Conservation (phyloP, 2,329 filamentous ascomycete species). For the Aspergillus costaricaensis region DNA sequence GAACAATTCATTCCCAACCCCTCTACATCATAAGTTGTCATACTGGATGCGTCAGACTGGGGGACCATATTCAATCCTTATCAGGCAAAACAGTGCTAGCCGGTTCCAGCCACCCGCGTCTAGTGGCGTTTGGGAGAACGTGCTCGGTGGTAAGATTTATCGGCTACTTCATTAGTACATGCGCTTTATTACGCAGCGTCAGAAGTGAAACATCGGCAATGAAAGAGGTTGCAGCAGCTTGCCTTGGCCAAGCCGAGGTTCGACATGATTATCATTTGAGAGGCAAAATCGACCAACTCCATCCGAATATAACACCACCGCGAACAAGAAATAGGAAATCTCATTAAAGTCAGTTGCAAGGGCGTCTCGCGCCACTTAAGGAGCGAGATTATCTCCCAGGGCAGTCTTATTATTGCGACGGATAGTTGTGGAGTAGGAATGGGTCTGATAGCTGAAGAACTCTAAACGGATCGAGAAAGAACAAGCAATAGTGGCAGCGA, state of each 20-base stretch:
- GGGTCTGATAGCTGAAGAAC: constrained; percentile 10
- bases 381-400: constrained; percentile 1
- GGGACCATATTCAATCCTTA: background rate
- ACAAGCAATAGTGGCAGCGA: constrained; percentile 9
- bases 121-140: constrained; percentile 15
- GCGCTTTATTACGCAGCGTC: constrained; percentile 4
- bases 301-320: background rate
- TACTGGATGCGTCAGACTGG: constrained; percentile 4
- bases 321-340: background rate
- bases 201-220: constrained; percentile 1
- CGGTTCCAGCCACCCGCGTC: constrained; percentile 9
- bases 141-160: constrained; percentile 7
- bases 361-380: constrained; percentile 2
- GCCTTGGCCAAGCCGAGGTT: background rate
- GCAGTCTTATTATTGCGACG: constrained; percentile 11
- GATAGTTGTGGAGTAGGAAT: constrained; percentile 12
- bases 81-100: constrained; percentile 2
- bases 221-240: background rate
- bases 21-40: constrained; percentile 1
- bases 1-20: background rate
- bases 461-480: constrained; percentile 10
- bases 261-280: background rate
- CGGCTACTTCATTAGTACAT: background rate
- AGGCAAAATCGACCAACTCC: background rate
- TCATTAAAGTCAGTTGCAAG: background rate